Evolutionary conservation across 176 grass and related monocot species (phyloP), one percentile per base, ranked within the genome.

Genomic region (Aegilops umbellulata): DNA sequence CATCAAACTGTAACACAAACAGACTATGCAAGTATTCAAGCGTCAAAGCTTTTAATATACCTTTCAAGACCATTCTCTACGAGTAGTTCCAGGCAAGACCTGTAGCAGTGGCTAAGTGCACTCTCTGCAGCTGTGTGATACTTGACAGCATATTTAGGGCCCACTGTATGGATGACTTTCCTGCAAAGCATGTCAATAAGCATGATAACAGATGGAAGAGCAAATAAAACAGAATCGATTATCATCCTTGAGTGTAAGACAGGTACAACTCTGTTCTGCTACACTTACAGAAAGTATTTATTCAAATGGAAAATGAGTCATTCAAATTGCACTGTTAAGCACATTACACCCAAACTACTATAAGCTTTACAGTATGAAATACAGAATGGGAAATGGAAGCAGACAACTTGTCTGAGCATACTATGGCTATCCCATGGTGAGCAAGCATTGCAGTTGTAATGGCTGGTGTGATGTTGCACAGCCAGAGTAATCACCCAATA

Each of bases 41-140:
- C 63, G 7, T 14, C 41, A 39, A 78, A 74, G 25, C 16, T 74
- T 73, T 13, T 11, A 75, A 34, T 80, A 61, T 80, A 99, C 97
- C 94, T 99, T 89, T 94, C 88, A 29, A 99, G 82, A 38, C 92
- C 97, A 86, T 91, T 96, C 39, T 99, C 97, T 87, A 96, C 95
- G 1, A 99, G 90, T 27, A 99, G 90, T 77, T 99, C 97, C 70
- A 99, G 86, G 82, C 97, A 99, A 85, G 97, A 94, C 19, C 94
- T 86, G 80, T 97, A 99, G 90, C 97, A 96, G 71, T 99, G 97
- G 64, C 94, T 99, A 84, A 99, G 97, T 24, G 94, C 97, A 80
- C 94, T 96, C 88, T 99, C 97, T 78, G 94, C 94, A 87, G 94
- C 97, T 66, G 94, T 99, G 86, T 99, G 97, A 85, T 97, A 99